These are phyloP conservation scores for Pseudogymnoascus sp. DNA, from an alignment of 2,329 filamentous ascomycete genomes.

Conservation along the genomic window DNA sequence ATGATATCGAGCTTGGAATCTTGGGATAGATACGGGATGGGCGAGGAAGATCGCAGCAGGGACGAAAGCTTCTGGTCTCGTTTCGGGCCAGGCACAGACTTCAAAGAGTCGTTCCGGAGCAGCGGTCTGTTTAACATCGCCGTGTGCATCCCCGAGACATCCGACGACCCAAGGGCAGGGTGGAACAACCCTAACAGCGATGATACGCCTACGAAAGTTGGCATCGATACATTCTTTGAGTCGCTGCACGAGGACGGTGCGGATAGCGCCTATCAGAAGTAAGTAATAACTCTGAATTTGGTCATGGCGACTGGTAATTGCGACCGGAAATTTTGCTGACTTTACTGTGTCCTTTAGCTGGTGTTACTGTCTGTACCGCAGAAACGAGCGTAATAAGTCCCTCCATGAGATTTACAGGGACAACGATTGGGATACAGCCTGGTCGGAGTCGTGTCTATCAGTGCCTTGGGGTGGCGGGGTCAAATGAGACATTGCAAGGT, in stretches of 20 bases:
- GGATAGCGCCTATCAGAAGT: not conserved
- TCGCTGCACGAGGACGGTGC: not conserved
- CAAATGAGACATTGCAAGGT: not conserved
- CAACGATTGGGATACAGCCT: not conserved
- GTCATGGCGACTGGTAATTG: not conserved
- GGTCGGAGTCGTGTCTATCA: not conserved
- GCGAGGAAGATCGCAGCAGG: not conserved
- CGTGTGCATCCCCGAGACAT: not conserved
- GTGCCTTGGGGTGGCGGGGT: not conserved
- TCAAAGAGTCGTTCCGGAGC: not conserved
- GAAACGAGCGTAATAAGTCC: not conserved
- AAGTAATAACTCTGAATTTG: not conserved
- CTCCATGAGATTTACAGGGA: not conserved
- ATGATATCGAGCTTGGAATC: not conserved
- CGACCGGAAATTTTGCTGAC: not conserved
- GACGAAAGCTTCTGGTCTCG: not conserved
- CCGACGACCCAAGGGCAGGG: not conserved
- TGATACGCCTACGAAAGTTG: not conserved
- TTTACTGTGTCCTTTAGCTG: not conserved
- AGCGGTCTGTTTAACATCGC: not conserved
- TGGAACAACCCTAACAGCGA: not conserved
- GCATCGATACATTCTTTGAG: not conserved
- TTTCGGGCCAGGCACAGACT: not conserved
- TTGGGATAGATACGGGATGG: not conserved
- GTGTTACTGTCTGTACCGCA: not conserved